These are phyloP conservation scores for Serendipita sp. DNA, from an alignment of 768 basidiomycete species.

Conservation along the genomic window DNA sequence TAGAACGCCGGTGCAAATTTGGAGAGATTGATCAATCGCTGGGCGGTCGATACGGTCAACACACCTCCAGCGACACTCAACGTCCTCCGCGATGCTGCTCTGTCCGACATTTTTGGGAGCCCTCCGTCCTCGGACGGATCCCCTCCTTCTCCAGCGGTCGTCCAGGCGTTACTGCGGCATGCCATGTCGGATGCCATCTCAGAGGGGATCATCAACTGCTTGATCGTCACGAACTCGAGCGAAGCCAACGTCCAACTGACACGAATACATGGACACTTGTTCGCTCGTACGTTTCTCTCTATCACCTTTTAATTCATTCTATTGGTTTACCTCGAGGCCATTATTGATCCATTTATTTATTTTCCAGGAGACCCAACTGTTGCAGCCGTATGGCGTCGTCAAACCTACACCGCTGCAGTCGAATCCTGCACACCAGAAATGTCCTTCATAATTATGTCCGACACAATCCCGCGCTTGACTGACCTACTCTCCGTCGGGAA, in stretches of 20 bases:
- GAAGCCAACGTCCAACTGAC: slow-evolving; percentile 76
- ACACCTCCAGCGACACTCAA: slow-evolving; percentile 37
- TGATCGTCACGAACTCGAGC: slow-evolving; percentile 70
- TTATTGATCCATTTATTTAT: no score
- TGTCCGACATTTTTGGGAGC: slow-evolving; percentile 42
- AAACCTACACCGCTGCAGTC: slow-evolving; percentile 78
- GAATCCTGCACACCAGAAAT: slow-evolving; percentile 60
- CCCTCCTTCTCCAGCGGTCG: slow-evolving; percentile 41
- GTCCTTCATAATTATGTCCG: slow-evolving; percentile 46
- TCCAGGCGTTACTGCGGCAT: slow-evolving; percentile 67
- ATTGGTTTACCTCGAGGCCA: neutral
- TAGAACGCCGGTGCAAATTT: slow-evolving; percentile 71
- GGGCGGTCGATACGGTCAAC: slow-evolving; percentile 64
- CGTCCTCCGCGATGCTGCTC: slow-evolving; percentile 39
- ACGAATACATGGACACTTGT: slow-evolving; percentile 77
- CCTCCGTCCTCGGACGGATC: slow-evolving; percentile 23
- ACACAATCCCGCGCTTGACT: slow-evolving; percentile 54
- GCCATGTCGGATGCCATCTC: slow-evolving; percentile 55
- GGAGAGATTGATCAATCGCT: slow-evolving; percentile 71
- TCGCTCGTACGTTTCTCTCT: slow-evolving; percentile 40
- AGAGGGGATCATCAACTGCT: slow-evolving; percentile 67
- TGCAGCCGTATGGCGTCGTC: slow-evolving; percentile 79
- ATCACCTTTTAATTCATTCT: neutral
- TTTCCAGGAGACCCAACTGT: slow-evolving; percentile 64
- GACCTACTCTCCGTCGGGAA: slow-evolving; percentile 28